Base-by-base conservation (phyloP, 2,329 filamentous ascomycete genomes). In the Neonectria magnoliae region DNA sequence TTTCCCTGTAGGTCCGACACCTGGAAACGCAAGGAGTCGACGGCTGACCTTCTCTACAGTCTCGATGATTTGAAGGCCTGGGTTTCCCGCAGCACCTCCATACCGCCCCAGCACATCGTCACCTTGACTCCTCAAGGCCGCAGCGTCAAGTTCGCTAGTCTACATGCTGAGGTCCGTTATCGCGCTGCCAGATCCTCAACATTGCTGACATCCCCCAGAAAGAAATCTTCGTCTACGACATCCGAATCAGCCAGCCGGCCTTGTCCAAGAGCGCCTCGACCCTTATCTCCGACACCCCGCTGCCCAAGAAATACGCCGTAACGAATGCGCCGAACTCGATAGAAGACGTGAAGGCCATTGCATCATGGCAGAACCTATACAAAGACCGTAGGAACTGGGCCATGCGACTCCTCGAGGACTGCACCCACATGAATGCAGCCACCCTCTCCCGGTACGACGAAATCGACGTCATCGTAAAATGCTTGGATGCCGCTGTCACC, bases 141-240 rank as follows among this genome's bases (percentile, higher is more conserved):
- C 80, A 92, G 93, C 73, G 89, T 96, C 75, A 94, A 94, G 80
- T 83, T 90, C 38, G 92, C 95, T 76, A 91, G 89, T 38, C 86
- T 98, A 52, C 88, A 93, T 69, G 89, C 88, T 38, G 95, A 98
- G 87, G 93, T 93, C 81, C 45, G 82, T 79, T 41, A 38, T 54
- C 52, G 64, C 33, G 33, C 18, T 42, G 29, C 51, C 59, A 16
- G 59, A 45, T 27, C 52, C 42, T 47, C 38, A 48, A 14, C 55
- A n/a, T 63, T 42, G 44, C 66, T 75, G 31, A 73, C 67, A 47
- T 47, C 11, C 38, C 5, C 4, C 54, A 97, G 91, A 92, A 89
- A 70, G 94, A 98, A 77, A 90, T 99, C 62, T 98, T 92, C 77
- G 88, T 98, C 57, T 99, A 97, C 80, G 94, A 98, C 79, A 91